Evolutionary conservation across 2,329 filamentous ascomycete genomes (phyloP).

Genomic region (Diaporthe australafricana): DNA sequence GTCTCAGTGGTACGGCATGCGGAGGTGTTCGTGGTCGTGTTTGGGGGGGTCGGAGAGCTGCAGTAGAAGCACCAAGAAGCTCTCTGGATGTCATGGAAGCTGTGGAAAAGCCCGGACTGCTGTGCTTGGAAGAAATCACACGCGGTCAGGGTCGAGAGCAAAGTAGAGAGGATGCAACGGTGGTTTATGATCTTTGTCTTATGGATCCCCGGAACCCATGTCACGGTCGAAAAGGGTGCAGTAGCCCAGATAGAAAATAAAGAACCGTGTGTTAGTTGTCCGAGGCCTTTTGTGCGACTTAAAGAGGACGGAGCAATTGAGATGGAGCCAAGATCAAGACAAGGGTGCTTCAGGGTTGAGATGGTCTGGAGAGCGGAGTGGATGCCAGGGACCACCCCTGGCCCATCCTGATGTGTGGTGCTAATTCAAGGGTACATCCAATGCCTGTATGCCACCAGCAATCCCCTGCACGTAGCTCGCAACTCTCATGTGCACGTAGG

Average conservation of each 20-base stretch:
- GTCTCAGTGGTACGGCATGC: conserved; percentile 62
- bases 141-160: neutral
- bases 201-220: conserved; percentile 30
- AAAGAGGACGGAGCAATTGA: conserved; percentile 56
- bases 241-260: conserved; percentile 35
- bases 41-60: conserved; percentile 59
- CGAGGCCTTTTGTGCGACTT: conserved; percentile 64
- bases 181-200: conserved; percentile 33
- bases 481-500: conserved; percentile 17
- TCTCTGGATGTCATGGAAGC: conserved; percentile 34
- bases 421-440: conserved; percentile 51
- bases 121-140: conserved; percentile 21
- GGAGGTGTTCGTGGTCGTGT: conserved; percentile 56
- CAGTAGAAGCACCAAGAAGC: conserved; percentile 48
- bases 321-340: conserved; percentile 53
- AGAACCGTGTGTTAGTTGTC: conserved; percentile 43
- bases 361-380: conserved; percentile 46
- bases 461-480: conserved; percentile 32
- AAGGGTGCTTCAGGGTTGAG: conserved; percentile 55
- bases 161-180: conserved; percentile 38
- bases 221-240: conserved; percentile 42
- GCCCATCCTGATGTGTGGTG: conserved; percentile 51
- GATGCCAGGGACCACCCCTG: conserved; percentile 50
- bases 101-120: conserved; percentile 14
- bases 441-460: conserved; percentile 46